Percentiles rank a stretch among this genome's conserved stretches.
Conservation (phyloP, 768 basidiomycete species). For the Gyrodon lividus region DNA sequence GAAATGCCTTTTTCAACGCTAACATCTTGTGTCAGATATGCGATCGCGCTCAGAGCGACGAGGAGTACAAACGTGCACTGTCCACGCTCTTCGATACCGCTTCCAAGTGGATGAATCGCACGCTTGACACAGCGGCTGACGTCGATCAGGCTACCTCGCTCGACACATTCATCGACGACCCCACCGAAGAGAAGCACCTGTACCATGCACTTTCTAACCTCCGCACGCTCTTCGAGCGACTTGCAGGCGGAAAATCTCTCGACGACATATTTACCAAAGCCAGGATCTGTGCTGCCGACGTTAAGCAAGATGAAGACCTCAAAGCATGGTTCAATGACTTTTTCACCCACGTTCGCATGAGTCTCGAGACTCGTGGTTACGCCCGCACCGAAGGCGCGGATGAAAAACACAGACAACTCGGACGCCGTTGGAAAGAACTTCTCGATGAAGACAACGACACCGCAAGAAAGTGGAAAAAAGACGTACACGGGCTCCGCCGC, state of each 20-base stretch:
- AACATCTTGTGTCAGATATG: conserved; percentile 44
- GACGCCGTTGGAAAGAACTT: conserved; percentile 48
- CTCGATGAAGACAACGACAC: conserved; percentile 43
- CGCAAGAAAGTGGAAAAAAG: conserved; percentile 50
- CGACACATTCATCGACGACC: conserved; percentile 57
- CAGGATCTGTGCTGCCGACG: conserved; percentile 43
- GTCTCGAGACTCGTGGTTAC: conserved; percentile 52
- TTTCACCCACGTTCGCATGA: conserved; percentile 44
- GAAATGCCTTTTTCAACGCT: too few species aligned
- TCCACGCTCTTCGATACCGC: conserved; percentile 55
- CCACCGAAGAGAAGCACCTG: conserved; percentile 62
- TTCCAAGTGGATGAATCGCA: conserved; percentile 55
- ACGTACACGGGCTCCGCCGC: conserved; percentile 44
- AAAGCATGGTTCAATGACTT: conserved; percentile 56
- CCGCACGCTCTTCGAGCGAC: conserved; percentile 47
- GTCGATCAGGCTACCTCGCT: conserved; percentile 46
- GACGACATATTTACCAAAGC: conserved; percentile 45
- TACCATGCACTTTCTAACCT: conserved; percentile 46
- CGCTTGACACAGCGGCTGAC: conserved; percentile 49
- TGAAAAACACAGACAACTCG: conserved; percentile 43
- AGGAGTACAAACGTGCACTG: conserved; percentile 56
- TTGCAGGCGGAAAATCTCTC: conserved; percentile 48
- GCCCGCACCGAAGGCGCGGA: conserved; percentile 47
- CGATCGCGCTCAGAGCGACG: conserved; percentile 62
- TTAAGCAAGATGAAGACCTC: conserved; percentile 53